Conservation (phyloP, 2,329 filamentous ascomycete species). For the Pestalotiopsis sp. region DNA sequence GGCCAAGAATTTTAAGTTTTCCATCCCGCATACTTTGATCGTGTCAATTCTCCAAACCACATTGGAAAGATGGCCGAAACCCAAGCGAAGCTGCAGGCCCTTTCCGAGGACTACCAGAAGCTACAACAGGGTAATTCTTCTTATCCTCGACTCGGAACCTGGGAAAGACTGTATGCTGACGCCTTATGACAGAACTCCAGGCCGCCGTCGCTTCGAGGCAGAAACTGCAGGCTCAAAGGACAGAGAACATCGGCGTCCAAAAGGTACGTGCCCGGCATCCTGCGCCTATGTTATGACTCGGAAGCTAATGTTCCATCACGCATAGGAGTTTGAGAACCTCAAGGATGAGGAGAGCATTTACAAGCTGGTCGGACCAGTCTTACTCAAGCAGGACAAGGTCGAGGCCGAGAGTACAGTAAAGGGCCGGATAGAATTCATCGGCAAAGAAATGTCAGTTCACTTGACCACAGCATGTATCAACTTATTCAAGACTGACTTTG, state of each 20-base stretch:
- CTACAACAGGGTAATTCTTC: slow-evolving; percentile 67
- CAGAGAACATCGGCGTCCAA: slow-evolving; percentile 88
- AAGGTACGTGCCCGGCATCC: slow-evolving; percentile 51
- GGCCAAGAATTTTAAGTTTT: not conserved
- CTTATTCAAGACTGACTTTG: slow-evolving; percentile 7
- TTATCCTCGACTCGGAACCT: not conserved
- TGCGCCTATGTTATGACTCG: not conserved
- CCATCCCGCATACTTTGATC: not conserved
- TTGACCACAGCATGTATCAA: not conserved
- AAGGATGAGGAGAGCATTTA: slow-evolving; percentile 87
- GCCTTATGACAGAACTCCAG: slow-evolving; percentile 62
- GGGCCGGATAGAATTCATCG: slow-evolving; percentile 86
- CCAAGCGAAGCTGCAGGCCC: slow-evolving; percentile 75
- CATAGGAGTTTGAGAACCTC: slow-evolving; percentile 77
- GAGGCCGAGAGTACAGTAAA: slow-evolving; percentile 92
- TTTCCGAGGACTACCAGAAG: slow-evolving; percentile 86
- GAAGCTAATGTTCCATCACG: not conserved
- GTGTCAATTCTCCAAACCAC: not conserved
- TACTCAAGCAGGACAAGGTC: slow-evolving; percentile 90
- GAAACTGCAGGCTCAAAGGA: slow-evolving; percentile 89
- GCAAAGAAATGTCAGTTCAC: slow-evolving; percentile 78
- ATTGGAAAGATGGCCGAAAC: slow-evolving; percentile 61
- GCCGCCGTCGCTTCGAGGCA: slow-evolving; percentile 76
- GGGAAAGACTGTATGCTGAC: slow-evolving; percentile 33
- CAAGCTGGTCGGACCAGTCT: slow-evolving; percentile 89